Evolutionary conservation across 768 basidiomycete species (phyloP), one percentile per base, ranked within the genome.

Genomic region (Sporobolomyces phaffii): DNA sequence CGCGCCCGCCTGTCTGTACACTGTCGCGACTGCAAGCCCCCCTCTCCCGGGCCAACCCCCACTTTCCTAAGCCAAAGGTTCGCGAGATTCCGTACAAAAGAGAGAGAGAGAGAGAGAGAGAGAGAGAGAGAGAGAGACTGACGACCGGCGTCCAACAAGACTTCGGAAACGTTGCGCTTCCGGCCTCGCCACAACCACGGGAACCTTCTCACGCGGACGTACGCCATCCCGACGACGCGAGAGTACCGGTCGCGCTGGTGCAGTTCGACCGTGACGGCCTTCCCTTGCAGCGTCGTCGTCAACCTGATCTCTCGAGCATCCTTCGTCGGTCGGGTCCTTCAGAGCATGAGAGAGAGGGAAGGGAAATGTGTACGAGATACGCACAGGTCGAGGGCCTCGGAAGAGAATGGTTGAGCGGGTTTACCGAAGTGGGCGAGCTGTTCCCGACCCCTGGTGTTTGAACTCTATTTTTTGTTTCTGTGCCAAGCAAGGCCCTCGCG

Each of bases 381-480:
- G 18, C 7, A 36, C 77, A 90, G 92, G 0, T 80, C 81, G 14
- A 90, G 76, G 57, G 86, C 86, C 75, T 96, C 91, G n/a, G 78
- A 77, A 0, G 86, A 79, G 62, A 86, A 86, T 0, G 86, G 85
- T 74, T 96, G 92, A 0, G 83, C 84, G 14, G 85, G 84, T 54
- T 85, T 84, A 26, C 93, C 93, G 70, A 91, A 94, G 76, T 96
- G 89, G 0, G 86, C 80, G n/a, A 81, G 83, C 89, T 90, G 68
- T 28, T 15, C 22, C n/a, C n/a, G n/a, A n/a, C n/a, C n/a, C n/a
- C n/a, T n/a, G n/a, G n/a, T n/a, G n/a, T n/a, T n/a, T n/a, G n/a
- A n/a, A n/a, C n/a, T n/a, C n/a, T n/a, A n/a, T n/a, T n/a, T n/a
- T n/a, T n/a, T n/a, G n/a, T n/a, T n/a, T n/a, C n/a, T n/a, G n/a